Percentiles rank a stretch among this genome's conserved stretches.
phyloP scores from a whole-genome alignment of 1,284 basidiomycete genomes.

The Trichosporon sp. region DNA sequence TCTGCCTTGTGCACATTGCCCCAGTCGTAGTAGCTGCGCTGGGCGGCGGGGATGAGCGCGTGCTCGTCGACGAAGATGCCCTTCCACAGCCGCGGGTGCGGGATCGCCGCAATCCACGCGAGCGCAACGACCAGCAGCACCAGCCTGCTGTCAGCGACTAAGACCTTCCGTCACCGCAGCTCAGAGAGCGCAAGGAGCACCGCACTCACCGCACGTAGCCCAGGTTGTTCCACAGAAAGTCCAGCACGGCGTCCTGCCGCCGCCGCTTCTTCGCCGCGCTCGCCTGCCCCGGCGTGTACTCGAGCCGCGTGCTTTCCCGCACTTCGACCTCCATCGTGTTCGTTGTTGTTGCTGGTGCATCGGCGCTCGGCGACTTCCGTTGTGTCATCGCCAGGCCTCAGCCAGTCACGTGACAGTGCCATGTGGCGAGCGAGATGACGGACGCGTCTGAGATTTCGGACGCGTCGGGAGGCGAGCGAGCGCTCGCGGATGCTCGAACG shows the following conservation, averaged over 20 bases:
- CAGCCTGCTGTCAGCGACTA: slow-evolving; percentile 14
- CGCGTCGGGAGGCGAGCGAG: background rate
- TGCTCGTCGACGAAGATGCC: slow-evolving; percentile 85
- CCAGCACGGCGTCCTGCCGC: slow-evolving; percentile 8
- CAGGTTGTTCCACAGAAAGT: slow-evolving; percentile 6
- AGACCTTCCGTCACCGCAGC: too few species aligned
- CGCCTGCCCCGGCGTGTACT: slow-evolving; percentile 12
- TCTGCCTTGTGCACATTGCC: slow-evolving; percentile 79
- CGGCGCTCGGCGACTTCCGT: background rate
- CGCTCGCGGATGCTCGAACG: too few species aligned
- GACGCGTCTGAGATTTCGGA: slow-evolving; percentile 14
- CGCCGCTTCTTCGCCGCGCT: slow-evolving; percentile 9
- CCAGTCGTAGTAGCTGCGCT: slow-evolving; percentile 84
- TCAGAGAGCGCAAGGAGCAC: too few species aligned
- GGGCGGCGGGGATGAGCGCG: slow-evolving; percentile 83
- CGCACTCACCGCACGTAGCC: slow-evolving; percentile 8
- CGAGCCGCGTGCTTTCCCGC: background rate
- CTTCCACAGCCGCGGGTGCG: slow-evolving; percentile 61
- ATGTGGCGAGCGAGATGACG: background rate
- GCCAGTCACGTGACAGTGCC: background rate
- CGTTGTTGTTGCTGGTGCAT: background rate
- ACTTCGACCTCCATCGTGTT: background rate
- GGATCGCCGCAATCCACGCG: slow-evolving; percentile 69
- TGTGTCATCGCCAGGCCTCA: background rate
- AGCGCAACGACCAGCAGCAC: slow-evolving; percentile 61